Conservation (phyloP, 225 moss, liverwort and hornwort genomes). For the Bryoerythrophyllum caledonicum region DNA sequence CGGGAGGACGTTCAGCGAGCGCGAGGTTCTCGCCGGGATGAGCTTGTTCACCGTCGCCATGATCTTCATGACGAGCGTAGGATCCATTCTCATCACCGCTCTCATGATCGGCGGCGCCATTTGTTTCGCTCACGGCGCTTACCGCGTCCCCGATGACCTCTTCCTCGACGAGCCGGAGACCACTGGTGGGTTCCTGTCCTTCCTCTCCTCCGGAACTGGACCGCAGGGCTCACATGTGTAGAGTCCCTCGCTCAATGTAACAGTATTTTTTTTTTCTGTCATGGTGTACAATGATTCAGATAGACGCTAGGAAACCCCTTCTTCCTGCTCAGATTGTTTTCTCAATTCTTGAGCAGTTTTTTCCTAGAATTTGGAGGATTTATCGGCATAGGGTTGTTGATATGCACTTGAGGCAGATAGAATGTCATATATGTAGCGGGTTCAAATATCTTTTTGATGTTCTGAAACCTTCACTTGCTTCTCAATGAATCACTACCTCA, state of each 20-base stretch:
- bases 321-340: not conserved
- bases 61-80: slow-evolving; percentile 69
- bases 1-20: slow-evolving; percentile 75
- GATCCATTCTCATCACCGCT: slow-evolving; percentile 60
- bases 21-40: slow-evolving; percentile 70
- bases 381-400: no score
- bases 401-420: no score
- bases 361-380: no score
- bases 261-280: slow-evolving; percentile 9
- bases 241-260: slow-evolving; percentile 24
- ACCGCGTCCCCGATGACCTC: slow-evolving; percentile 90
- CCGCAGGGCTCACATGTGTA: slow-evolving; percentile 71
- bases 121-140: slow-evolving; percentile 73
- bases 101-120: slow-evolving; percentile 49
- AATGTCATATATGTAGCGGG: no score
- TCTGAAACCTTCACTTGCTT: no score
- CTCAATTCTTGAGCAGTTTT: not conserved
- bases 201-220: slow-evolving; percentile 62
- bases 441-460: no score
- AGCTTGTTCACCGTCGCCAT: slow-evolving; percentile 49
- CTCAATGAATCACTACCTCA: no score
- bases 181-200: slow-evolving; percentile 71
- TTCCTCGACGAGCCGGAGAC: slow-evolving; percentile 91
- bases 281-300: not conserved
- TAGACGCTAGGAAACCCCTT: not conserved